Conservation (phyloP, 306 rosid genomes). For the Dicorynia guianensis region DNA sequence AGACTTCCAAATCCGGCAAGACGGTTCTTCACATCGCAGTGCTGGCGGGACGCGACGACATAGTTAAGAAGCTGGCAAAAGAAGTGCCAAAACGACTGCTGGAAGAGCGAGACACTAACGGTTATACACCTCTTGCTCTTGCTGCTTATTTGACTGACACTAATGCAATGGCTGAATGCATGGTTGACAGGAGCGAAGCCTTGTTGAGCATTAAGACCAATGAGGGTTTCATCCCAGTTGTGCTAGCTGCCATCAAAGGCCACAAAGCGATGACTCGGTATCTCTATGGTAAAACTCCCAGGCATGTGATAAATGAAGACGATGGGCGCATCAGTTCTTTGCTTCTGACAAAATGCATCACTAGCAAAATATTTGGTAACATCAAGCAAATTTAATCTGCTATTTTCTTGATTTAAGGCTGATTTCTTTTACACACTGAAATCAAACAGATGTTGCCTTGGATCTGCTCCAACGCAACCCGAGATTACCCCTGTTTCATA, state of each 20-base stretch:
- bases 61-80: not conserved
- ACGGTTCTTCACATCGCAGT: constrained; percentile 23
- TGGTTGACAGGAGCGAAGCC: not conserved
- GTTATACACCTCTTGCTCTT: constrained; percentile 31
- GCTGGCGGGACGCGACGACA: not conserved
- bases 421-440: too few relatives aligned
- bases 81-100: constrained; percentile 11
- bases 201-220: constrained; percentile 17
- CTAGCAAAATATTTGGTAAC: constrained; percentile 10
- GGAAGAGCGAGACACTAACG: not conserved
- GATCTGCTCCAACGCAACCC: constrained; percentile 11
- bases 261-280: constrained; percentile 8
- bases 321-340: not conserved
- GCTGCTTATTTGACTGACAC: constrained; percentile 17
- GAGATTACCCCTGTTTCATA: not conserved
- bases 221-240: constrained; percentile 24
- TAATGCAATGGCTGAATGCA: not conserved
- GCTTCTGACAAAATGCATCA: constrained; percentile 19
- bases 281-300: not conserved
- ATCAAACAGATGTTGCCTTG: constrained; percentile 35
- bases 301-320: not conserved
- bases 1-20: not conserved
- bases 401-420: too few relatives aligned
- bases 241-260: constrained; percentile 17
- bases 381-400: too few relatives aligned